Conservation (phyloP, 2,329 filamentous ascomycete genomes). For the Plenodomus biglobosus region DNA sequence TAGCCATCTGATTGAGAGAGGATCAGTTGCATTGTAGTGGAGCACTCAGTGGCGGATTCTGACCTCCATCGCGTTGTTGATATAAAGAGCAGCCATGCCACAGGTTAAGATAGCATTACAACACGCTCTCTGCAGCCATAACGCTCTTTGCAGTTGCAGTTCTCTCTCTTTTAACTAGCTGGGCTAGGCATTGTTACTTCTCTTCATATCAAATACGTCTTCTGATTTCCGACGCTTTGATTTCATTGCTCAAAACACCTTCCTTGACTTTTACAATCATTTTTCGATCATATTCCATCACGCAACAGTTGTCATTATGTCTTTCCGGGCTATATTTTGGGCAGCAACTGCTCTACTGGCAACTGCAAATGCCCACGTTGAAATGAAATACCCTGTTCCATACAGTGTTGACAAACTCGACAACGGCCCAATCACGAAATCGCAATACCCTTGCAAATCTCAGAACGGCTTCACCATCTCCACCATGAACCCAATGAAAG, state of each 20-base stretch:
- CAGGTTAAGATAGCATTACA: constrained; percentile 17
- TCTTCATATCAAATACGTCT: not conserved
- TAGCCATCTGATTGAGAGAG: constrained; percentile 37
- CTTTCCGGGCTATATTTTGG: constrained; percentile 55
- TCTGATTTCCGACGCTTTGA: too few relatives aligned
- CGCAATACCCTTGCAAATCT: constrained; percentile 74
- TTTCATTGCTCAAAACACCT: too few relatives aligned
- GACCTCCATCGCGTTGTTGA: constrained; percentile 10
- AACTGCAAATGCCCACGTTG: constrained; percentile 70
- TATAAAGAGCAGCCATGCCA: constrained; percentile 29
- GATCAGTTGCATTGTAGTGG: constrained; percentile 9
- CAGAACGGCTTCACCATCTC: constrained; percentile 36
- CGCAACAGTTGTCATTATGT: constrained; percentile 43
- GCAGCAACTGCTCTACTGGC: constrained; percentile 57
- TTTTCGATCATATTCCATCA: too few relatives aligned
- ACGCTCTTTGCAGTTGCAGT: constrained; percentile 23
- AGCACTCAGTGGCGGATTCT: constrained; percentile 12
- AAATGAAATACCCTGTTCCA: constrained; percentile 68
- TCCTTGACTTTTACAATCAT: too few relatives aligned
- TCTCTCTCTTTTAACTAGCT: constrained; percentile 24
- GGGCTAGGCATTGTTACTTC: constrained; percentile 22
- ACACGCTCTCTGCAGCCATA: constrained; percentile 19
- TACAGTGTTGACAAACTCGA: constrained; percentile 55
- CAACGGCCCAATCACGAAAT: constrained; percentile 64
- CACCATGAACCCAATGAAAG: constrained; percentile 53